Evolutionary conservation across 441 rosid species (phyloP), one percentile per base, ranked within the genome.

Genomic region (Euphorbia celastroides): DNA sequence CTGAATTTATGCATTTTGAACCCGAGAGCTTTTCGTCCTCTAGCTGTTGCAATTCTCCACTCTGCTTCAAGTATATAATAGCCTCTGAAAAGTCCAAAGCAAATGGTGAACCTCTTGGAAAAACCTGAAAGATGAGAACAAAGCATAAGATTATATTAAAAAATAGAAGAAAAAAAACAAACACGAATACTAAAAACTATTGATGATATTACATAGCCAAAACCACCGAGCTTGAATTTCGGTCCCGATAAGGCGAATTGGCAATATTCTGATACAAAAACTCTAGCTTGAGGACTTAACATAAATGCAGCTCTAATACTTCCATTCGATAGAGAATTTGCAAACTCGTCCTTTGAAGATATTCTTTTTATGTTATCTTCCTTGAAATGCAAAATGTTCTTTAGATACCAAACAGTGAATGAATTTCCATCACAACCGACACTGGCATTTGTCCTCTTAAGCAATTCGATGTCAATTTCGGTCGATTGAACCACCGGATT

Each of bases 361-460:
- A 42, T 64, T 22, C 1, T 52, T 8, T 23, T 69, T 25, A 69
- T 65, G 46, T 64, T 74, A 26, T 52, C 61, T 42, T n/a, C 51
- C 27, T 73, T 51, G 52, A 74, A 64, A 34, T 20, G 32, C 44
- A 69, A 27, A 36, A 57, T 66, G n/a, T 41, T 14, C 23, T 51
- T 20, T 25, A 69, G 60, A 20, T 69, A 69, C 32, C 11, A 26
- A 22, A 32, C 7, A 42, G 38, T 50, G 26, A 46, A 60, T 28
- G 65, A 30, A 54, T 60, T 60, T 32, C 70, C 70, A 69, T 65
- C 46, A 20, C 44, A 59, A 10, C 77, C 73, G 32, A 74, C 30
- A n/a, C 19, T 30, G 2, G 60, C 60, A 25, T 65, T 60, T 34
- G 38, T 34, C 38, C 38, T 34, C 38, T 34, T 34, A 34, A 34